A percentile compares a stretch with the other conserved stretches of the same genome.
phyloP scores from a whole-genome alignment of 2,329 filamentous ascomycete genomes.

The Dactylonectria estremocensis region DNA sequence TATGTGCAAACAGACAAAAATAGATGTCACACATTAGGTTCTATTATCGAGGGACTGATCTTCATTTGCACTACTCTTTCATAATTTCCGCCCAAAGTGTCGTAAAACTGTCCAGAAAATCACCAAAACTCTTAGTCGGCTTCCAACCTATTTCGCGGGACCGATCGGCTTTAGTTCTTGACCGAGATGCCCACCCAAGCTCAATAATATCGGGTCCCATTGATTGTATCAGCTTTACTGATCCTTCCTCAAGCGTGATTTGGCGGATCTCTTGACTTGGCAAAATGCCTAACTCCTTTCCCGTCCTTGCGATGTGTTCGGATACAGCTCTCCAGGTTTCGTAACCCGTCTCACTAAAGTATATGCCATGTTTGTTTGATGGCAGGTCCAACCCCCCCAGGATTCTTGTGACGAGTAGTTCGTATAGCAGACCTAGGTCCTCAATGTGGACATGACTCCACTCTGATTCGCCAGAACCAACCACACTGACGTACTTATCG shows the following conservation, averaged over 20 bases:
- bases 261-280: slow-evolving; percentile 44
- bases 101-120: slow-evolving; percentile 41
- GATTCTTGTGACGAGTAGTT: slow-evolving; percentile 53
- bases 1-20: too few relatives aligned
- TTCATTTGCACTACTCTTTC: not conserved
- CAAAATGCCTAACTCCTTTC: slow-evolving; percentile 50
- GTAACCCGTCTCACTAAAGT: slow-evolving; percentile 59
- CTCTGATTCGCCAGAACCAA: slow-evolving; percentile 55
- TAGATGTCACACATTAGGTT: too few relatives aligned
- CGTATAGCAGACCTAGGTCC: slow-evolving; percentile 60
- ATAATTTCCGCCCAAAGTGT: slow-evolving; percentile 28
- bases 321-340: slow-evolving; percentile 58
- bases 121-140: slow-evolving; percentile 49
- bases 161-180: slow-evolving; percentile 43
- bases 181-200: slow-evolving; percentile 49
- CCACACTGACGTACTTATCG: slow-evolving; percentile 30
- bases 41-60: not conserved
- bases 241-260: slow-evolving; percentile 49
- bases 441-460: slow-evolving; percentile 63
- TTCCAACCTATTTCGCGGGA: slow-evolving; percentile 51
- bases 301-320: slow-evolving; percentile 53
- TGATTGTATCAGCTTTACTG: slow-evolving; percentile 29
- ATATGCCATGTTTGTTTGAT: slow-evolving; percentile 55
- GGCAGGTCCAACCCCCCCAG: slow-evolving; percentile 53
- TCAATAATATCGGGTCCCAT: slow-evolving; percentile 45